Conservation (phyloP, 2,329 filamentous ascomycete genomes). For the Aspergillus aculeatinus region DNA sequence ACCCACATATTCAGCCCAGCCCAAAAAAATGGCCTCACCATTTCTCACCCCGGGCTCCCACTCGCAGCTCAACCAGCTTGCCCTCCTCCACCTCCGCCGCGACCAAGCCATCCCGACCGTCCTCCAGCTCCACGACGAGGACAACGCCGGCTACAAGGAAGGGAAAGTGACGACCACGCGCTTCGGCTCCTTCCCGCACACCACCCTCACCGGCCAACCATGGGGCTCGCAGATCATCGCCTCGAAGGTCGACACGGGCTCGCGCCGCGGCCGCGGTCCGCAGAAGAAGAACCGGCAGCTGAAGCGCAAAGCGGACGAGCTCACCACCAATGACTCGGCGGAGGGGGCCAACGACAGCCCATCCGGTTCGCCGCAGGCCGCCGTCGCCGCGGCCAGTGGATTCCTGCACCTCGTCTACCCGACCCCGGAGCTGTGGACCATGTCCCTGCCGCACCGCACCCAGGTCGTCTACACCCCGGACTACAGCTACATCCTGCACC, state of each 20-base stretch:
- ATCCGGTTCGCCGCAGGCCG: slow-evolving; percentile 21
- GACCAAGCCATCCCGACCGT: slow-evolving; percentile 79
- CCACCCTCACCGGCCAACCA: slow-evolving; percentile 70
- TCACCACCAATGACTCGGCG: slow-evolving; percentile 28
- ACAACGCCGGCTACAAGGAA: slow-evolving; percentile 70
- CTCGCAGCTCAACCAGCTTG: slow-evolving; percentile 66
- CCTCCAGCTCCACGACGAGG: slow-evolving; percentile 61
- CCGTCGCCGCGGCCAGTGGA: slow-evolving; percentile 45
- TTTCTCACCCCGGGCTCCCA: slow-evolving; percentile 71
- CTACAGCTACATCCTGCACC: slow-evolving; percentile 54
- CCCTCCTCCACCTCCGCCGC: slow-evolving; percentile 83
- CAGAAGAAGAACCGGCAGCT: slow-evolving; percentile 61
- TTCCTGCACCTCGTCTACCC: slow-evolving; percentile 51
- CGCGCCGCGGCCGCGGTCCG: slow-evolving; percentile 74
- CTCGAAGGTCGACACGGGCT: slow-evolving; percentile 86
- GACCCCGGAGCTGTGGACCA: slow-evolving; percentile 53
- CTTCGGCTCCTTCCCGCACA: slow-evolving; percentile 87
- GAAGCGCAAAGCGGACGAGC: slow-evolving; percentile 50
- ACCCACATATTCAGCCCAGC: background rate
- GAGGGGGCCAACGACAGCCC: slow-evolving; percentile 18
- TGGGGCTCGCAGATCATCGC: slow-evolving; percentile 94
- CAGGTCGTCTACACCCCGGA: slow-evolving; percentile 56
- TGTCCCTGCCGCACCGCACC: slow-evolving; percentile 52
- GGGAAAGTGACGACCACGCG: slow-evolving; percentile 84
- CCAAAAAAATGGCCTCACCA: slow-evolving; percentile 57